Base-by-base conservation (phyloP, 768 basidiomycete species). In the Chiua virens region DNA sequence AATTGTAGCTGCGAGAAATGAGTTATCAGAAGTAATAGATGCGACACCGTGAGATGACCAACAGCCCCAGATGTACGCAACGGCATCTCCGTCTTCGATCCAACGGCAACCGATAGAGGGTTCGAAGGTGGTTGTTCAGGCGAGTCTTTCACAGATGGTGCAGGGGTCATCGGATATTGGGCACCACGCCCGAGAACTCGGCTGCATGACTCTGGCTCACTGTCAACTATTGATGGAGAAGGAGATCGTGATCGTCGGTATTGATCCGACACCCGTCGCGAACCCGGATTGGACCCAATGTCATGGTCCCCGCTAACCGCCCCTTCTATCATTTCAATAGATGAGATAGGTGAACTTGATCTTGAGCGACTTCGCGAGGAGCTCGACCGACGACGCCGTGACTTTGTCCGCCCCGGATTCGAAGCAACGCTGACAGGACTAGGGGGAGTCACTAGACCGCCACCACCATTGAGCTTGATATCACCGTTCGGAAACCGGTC, bases 381-480 rank as follows among this genome's bases (percentile, higher is more conserved):
- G 47, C 79, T 73, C 49, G 75, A 69, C 35, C 78, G 67, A 39
- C 80, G 68, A n/a, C 77, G 65, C 44, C 76, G 71, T 55, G 68
- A 55, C 40, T 65, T 72, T 21, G 69, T 71, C 14, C 67, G 69
- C 17, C 67, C 64, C 2, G 85, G 83, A 62, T 88, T 87, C 9
- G 83, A 79, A 4, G 81, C 82, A 20, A 86, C 74, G 55, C 85
- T 87, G 15, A 87, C 75, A 11, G 89, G 89, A 65, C 86, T 88
- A 0, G 87, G 87, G 1, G 88, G 88, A 0, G 87, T 87, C 10
- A 85, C 87, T 25, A 89, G 69, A 2, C 86, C 86, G 10, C 78
- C 73, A 20, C 63, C 62, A 13, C 60, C 63, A 8, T 55, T 66
- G 34, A 60, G 57, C 55, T 68, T 68, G 60, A 59, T 60, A 23